phyloP scores from a whole-genome alignment of 2,329 filamentous ascomycete genomes.

The Paramyrothecium roridum region DNA sequence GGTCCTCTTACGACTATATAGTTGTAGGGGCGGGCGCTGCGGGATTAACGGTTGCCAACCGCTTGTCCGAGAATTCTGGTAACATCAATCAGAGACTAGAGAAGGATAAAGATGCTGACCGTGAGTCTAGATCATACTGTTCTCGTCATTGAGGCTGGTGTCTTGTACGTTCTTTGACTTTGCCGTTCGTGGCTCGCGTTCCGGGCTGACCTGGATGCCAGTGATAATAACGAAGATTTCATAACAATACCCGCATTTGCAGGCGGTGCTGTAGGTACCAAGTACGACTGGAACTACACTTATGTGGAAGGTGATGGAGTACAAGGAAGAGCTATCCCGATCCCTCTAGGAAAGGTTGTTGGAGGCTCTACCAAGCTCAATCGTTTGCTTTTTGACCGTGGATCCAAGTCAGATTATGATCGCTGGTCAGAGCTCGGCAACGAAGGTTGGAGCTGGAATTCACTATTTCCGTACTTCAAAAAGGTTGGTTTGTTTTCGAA shows the following conservation, averaged over 20 bases:
- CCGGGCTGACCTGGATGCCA: slow-evolving; percentile 3
- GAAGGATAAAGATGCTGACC: too few relatives aligned
- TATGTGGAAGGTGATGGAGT: slow-evolving; percentile 8
- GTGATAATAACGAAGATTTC: slow-evolving; percentile 13
- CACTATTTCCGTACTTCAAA: slow-evolving; percentile 40
- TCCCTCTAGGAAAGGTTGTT: slow-evolving; percentile 26
- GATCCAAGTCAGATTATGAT: slow-evolving; percentile 36
- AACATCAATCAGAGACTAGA: too few relatives aligned
- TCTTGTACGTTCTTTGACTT: slow-evolving; percentile 15
- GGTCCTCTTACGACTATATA: slow-evolving; percentile 12
- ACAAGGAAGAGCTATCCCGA: slow-evolving; percentile 10
- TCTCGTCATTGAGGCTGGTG: slow-evolving; percentile 16
- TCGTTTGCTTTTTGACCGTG: slow-evolving; percentile 33
- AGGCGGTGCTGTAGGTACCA: slow-evolving; percentile 16
- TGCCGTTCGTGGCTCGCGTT: neutral
- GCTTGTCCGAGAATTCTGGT: slow-evolving; percentile 12
- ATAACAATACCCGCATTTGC: slow-evolving; percentile 16
- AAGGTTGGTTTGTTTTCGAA: too few relatives aligned
- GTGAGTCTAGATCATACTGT: slow-evolving; percentile 9
- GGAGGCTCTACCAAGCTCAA: slow-evolving; percentile 40
- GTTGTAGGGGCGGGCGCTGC: slow-evolving; percentile 15
- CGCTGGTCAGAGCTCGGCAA: slow-evolving; percentile 44
- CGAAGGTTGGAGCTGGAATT: slow-evolving; percentile 33
- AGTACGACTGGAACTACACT: slow-evolving; percentile 17
- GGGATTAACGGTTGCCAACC: slow-evolving; percentile 16